A percentile compares a stretch with the other conserved stretches of the same genome.
Conservation (phyloP, 208 protist species). For the Trypanosoma brucei region DNA sequence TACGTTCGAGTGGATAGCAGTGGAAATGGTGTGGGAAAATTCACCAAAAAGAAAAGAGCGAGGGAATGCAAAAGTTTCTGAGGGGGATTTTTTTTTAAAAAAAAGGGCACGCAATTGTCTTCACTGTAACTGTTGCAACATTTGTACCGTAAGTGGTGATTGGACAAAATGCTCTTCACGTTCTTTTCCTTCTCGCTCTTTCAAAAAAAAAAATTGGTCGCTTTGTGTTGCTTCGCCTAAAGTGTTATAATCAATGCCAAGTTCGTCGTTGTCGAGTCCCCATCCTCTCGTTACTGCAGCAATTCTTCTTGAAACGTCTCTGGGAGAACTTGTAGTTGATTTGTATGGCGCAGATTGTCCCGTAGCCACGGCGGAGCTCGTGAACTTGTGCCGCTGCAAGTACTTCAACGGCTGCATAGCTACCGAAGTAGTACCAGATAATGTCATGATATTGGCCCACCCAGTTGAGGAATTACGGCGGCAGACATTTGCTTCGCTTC, state of each 20-base stretch:
- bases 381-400: slow-evolving; percentile 64
- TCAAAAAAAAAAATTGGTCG: neutral
- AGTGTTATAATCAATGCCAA: neutral
- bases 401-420: slow-evolving; percentile 67
- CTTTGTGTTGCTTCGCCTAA: neutral
- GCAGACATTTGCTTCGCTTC: slow-evolving; percentile 14
- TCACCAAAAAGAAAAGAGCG: no score
- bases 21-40: no score
- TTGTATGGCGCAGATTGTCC: slow-evolving; percentile 66
- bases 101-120: no score
- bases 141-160: no score
- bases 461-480: slow-evolving; percentile 8
- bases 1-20: no score
- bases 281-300: slow-evolving; percentile 20
- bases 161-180: no score
- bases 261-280: neutral
- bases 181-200: no score
- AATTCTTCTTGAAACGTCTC: slow-evolving; percentile 69
- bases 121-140: no score
- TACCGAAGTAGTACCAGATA: slow-evolving; percentile 56
- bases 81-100: no score
- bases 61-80: no score
- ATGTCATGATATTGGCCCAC: slow-evolving; percentile 62
- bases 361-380: slow-evolving; percentile 41
- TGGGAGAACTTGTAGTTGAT: slow-evolving; percentile 57